phyloP scores from a whole-genome alignment of 345 rosid species.

The Hibiscus trionum region DNA sequence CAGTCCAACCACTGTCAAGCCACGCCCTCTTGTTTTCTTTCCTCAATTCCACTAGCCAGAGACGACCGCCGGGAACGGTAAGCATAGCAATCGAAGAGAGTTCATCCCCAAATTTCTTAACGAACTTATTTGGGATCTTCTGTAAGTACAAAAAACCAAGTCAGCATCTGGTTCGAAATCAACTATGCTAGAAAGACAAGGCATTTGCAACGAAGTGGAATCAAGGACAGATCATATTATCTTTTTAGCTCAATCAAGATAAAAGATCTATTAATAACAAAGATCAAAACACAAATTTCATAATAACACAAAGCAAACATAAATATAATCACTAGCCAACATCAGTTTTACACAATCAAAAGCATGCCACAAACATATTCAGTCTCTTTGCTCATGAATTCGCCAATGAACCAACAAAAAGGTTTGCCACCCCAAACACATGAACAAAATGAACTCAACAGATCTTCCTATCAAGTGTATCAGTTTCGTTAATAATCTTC shows the following conservation, averaged over 20 bases:
- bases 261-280: too few relatives aligned
- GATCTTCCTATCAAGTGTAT: too few relatives aligned
- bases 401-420: too few relatives aligned
- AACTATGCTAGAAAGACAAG: not conserved
- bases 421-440: too few relatives aligned
- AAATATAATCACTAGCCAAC: too few relatives aligned
- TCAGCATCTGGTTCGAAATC: not conserved
- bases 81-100: constrained; percentile 23
- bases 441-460: too few relatives aligned
- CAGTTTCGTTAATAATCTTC: too few relatives aligned
- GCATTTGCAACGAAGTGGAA: not conserved
- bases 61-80: constrained; percentile 22
- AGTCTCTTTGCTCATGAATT: too few relatives aligned
- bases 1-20: constrained; percentile 33
- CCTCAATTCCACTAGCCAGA: constrained; percentile 24
- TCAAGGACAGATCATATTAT: not conserved
- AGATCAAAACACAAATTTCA: too few relatives aligned
- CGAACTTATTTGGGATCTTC: constrained; percentile 32
- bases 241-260: not conserved
- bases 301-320: too few relatives aligned
- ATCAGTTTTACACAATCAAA: too few relatives aligned
- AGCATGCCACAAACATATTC: too few relatives aligned
- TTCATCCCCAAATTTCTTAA: constrained; percentile 30
- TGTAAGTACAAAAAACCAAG: constrained; percentile 13
- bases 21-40: constrained; percentile 20